Conservation (phyloP, 2,329 filamentous ascomycete species). For the Trichoderma polysporum region DNA sequence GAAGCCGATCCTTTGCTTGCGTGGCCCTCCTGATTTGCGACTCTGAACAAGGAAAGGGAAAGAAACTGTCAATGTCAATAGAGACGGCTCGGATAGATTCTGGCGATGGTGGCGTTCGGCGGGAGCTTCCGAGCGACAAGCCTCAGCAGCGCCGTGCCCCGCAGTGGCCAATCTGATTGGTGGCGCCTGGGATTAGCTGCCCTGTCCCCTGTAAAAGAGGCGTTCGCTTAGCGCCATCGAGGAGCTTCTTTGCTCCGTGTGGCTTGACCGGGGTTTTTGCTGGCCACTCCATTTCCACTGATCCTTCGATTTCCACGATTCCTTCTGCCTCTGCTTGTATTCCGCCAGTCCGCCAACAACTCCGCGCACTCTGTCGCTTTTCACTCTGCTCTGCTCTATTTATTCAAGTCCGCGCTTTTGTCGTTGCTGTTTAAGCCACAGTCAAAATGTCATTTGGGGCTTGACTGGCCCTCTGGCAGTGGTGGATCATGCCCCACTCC, state of each 20-base stretch:
- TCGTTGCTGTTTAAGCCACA: too few relatives aligned
- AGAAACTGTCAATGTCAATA: neutral
- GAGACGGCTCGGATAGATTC: neutral
- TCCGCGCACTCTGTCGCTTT: neutral
- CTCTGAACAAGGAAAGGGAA: neutral
- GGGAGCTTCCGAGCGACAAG: neutral
- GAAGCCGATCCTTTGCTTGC: too few relatives aligned
- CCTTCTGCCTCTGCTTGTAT: neutral
- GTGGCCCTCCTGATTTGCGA: too few relatives aligned
- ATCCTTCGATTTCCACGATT: neutral
- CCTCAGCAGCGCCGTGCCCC: neutral
- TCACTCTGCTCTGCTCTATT: too few relatives aligned
- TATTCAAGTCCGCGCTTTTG: too few relatives aligned
- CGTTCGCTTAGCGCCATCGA: neutral
- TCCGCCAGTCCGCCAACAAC: neutral
- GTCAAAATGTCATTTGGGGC: too few relatives aligned
- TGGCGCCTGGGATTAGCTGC: neutral
- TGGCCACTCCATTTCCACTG: neutral
- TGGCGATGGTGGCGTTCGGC: neutral
- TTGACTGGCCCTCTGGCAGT: too few relatives aligned
- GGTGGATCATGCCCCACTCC: too few relatives aligned
- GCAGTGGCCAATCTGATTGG: too few relatives aligned
- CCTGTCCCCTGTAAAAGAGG: neutral
- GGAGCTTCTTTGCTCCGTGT: neutral
- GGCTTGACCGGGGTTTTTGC: neutral